Conservation (phyloP, 805 yeast species). For the Saccharomycopsis guyanensis region DNA sequence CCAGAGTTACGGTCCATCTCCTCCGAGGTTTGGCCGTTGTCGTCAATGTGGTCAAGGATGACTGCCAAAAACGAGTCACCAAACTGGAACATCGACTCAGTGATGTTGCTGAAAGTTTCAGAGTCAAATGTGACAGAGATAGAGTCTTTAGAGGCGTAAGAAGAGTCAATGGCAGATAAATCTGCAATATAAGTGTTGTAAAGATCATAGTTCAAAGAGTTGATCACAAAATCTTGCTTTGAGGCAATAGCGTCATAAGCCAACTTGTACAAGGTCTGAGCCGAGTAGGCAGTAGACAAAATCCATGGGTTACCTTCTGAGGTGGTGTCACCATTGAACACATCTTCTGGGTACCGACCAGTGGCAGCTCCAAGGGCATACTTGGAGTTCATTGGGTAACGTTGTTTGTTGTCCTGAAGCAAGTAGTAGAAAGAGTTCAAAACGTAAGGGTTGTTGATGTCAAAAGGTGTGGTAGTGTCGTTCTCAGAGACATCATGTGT, state of each 20-base stretch:
- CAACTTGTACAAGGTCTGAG: constrained; percentile 53
- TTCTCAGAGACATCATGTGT: constrained; percentile 39
- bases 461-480: constrained; percentile 47
- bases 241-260: constrained; percentile 30
- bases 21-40: constrained; percentile 59
- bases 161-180: constrained; percentile 20
- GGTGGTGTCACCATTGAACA: constrained; percentile 66
- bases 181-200: constrained; percentile 7
- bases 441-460: constrained; percentile 47
- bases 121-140: constrained; percentile 29
- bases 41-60: constrained; percentile 28
- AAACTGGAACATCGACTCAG: constrained; percentile 1
- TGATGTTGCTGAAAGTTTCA: not conserved
- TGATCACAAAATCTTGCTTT: not conserved
- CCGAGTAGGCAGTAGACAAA: constrained; percentile 61
- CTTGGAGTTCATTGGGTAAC: constrained; percentile 70
- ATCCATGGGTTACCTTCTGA: constrained; percentile 92
- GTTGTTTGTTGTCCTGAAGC: constrained; percentile 56
- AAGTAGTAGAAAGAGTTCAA: constrained; percentile 57
- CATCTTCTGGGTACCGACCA: constrained; percentile 91
- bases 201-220: constrained; percentile 8
- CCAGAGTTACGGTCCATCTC: constrained; percentile 62
- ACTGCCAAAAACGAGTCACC: constrained; percentile 18
- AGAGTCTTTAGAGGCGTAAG: constrained; percentile 1
- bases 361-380: constrained; percentile 43